These are phyloP conservation scores for Candida pseudoglaebosa DNA, from an alignment of 805 yeast species.

Conservation along the genomic window DNA sequence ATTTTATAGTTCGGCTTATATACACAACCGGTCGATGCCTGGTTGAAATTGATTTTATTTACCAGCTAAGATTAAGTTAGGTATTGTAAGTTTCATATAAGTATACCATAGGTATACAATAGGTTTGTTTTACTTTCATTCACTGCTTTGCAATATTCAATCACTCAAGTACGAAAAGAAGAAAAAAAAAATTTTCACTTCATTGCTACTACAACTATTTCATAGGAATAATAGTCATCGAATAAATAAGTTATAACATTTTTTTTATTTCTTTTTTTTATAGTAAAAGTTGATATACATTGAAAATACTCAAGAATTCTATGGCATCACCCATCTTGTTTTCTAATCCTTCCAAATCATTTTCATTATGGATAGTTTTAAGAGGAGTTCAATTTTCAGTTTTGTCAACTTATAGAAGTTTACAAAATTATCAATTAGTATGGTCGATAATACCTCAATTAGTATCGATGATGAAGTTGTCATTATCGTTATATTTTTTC, in stretches of 20 bases:
- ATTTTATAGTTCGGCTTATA: no score
- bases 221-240: no score
- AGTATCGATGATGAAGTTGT: conserved; percentile 29
- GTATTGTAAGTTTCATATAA: not conserved
- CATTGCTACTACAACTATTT: not conserved
- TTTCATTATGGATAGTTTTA: conserved; percentile 43
- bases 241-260: no score
- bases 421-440: conserved; percentile 40
- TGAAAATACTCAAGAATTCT: not conserved
- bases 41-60: no score
- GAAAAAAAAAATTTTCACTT: not conserved
- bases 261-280: no score
- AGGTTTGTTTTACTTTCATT: not conserved
- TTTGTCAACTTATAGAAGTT: conserved; percentile 45
- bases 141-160: no score
- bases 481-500: conserved; percentile 32
- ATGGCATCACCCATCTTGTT: conserved; percentile 63
- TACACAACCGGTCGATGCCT: no score
- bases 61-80: no score
- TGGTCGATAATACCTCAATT: conserved; percentile 16
- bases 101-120: no score
- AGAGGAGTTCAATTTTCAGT: conserved; percentile 53
- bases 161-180: no score
- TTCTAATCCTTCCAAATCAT: conserved; percentile 54
- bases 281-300: no score